phyloP scores from a whole-genome alignment of 139 green algal species.

The Chlamydomonas eustigma region DNA sequence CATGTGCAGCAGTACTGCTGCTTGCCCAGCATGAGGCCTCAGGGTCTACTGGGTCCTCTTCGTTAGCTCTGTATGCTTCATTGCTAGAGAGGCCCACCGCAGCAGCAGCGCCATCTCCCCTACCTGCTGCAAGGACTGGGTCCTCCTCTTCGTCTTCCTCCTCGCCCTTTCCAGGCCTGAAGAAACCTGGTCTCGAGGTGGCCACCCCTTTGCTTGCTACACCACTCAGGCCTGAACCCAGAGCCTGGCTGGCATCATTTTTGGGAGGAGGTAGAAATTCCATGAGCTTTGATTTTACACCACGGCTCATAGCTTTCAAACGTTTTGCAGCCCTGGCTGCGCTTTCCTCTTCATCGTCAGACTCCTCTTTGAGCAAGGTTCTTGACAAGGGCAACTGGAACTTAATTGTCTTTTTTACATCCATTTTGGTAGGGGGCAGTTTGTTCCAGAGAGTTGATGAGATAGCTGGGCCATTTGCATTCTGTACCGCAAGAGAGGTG shows the following conservation, averaged over 20 bases:
- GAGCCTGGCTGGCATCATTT: slow-evolving; percentile 4
- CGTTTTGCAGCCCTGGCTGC: slow-evolving; percentile 25
- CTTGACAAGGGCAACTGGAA: neutral
- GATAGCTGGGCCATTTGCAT: too few relatives aligned
- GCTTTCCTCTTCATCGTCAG: slow-evolving; percentile 37
- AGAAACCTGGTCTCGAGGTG: neutral
- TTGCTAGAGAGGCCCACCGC: slow-evolving; percentile 1
- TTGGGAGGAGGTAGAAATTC: slow-evolving; percentile 63
- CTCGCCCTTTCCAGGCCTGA: neutral
- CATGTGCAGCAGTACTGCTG: neutral
- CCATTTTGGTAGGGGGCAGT: neutral
- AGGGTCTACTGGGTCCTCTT: neutral
- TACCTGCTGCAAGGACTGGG: slow-evolving; percentile 3
- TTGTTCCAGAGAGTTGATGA: neutral
- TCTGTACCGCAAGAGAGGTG: too few relatives aligned
- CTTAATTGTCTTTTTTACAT: neutral
- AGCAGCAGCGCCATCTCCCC: neutral
- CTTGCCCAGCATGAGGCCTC: neutral
- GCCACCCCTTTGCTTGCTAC: neutral
- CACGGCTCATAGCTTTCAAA: neutral
- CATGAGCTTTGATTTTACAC: slow-evolving; percentile 31
- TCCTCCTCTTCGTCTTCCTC: slow-evolving; percentile 6
- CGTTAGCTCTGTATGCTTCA: neutral
- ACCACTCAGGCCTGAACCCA: neutral
- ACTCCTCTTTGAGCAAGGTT: slow-evolving; percentile 23